These are phyloP conservation scores for Acanthamoeba castellanii DNA, from an alignment of 208 protist genomes.

Conservation along the genomic window DNA sequence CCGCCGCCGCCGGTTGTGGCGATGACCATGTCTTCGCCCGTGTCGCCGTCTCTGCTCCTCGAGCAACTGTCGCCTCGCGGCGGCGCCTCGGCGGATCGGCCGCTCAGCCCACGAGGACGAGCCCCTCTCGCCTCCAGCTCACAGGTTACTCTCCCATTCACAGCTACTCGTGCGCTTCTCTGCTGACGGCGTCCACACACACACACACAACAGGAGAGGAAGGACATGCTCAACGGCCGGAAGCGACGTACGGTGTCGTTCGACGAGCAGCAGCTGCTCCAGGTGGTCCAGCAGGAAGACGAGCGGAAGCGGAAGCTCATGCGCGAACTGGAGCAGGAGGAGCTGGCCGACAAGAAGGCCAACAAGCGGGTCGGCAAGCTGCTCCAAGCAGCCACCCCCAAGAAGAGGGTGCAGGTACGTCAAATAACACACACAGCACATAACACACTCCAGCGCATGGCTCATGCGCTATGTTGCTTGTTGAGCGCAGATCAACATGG, in stretches of 20 bases:
- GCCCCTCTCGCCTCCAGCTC: background rate
- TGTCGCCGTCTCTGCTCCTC: background rate
- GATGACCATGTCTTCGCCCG: background rate
- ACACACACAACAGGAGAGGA: background rate
- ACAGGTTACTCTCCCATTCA: constrained; percentile 2
- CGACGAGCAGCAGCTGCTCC: constrained; percentile 32
- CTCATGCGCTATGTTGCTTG: background rate
- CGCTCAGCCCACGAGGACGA: constrained; percentile 33
- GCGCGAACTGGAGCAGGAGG: constrained; percentile 5
- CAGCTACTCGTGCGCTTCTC: background rate
- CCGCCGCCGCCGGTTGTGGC: background rate
- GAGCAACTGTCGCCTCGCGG: background rate
- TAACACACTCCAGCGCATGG: background rate
- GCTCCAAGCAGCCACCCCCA: constrained; percentile 7
- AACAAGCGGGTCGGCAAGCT: constrained; percentile 5
- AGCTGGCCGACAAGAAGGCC: background rate
- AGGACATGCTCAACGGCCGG: background rate
- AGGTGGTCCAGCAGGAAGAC: constrained; percentile 12
- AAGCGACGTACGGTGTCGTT: constrained; percentile 46
- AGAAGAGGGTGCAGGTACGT: constrained; percentile 23
- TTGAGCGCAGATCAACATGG: constrained; percentile 14
- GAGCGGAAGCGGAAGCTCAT: constrained; percentile 35
- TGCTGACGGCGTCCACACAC: background rate
- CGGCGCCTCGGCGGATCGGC: background rate
- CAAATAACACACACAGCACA: background rate